Evolutionary conservation across 306 rosid species (phyloP).

Genomic region (Ormosia emarginata): DNA sequence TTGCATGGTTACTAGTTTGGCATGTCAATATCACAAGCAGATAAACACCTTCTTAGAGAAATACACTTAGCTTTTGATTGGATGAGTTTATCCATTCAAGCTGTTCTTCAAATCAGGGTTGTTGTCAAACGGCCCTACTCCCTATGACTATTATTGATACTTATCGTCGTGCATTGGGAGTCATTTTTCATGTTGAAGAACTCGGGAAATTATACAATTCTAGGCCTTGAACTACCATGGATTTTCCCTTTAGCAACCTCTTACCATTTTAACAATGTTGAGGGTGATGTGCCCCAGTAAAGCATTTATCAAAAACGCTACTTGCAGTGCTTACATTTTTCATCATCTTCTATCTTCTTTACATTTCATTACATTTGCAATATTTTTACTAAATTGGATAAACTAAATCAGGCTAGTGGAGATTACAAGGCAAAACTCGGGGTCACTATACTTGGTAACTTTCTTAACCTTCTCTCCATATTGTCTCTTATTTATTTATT

Average conservation of each 20-base stretch:
- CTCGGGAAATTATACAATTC: not conserved
- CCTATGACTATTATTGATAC: not conserved
- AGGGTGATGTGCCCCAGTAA: not conserved
- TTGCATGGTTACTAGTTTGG: not conserved
- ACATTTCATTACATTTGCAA: not conserved
- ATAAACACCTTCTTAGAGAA: not conserved
- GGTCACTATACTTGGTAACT: slow-evolving; percentile 76
- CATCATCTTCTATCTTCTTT: not conserved
- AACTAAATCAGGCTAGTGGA: slow-evolving; percentile 72
- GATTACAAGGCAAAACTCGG: slow-evolving; percentile 89
- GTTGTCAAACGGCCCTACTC: not conserved
- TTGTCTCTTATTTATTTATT: not conserved
- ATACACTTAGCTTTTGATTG: not conserved
- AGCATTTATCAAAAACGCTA: not conserved
- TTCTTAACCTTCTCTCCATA: slow-evolving; percentile 4
- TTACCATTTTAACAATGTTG: not conserved
- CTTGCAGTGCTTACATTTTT: not conserved
- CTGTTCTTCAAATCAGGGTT: not conserved
- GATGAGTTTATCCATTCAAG: not conserved
- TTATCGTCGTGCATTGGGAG: not conserved
- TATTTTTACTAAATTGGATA: slow-evolving; percentile 22
- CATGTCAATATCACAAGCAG: not conserved
- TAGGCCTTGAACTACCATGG: not conserved
- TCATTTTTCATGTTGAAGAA: not conserved
- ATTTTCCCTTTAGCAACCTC: not conserved